Evolutionary conservation across 257 asterid species (phyloP).

Genomic region (Fraxinus cuspidata): DNA sequence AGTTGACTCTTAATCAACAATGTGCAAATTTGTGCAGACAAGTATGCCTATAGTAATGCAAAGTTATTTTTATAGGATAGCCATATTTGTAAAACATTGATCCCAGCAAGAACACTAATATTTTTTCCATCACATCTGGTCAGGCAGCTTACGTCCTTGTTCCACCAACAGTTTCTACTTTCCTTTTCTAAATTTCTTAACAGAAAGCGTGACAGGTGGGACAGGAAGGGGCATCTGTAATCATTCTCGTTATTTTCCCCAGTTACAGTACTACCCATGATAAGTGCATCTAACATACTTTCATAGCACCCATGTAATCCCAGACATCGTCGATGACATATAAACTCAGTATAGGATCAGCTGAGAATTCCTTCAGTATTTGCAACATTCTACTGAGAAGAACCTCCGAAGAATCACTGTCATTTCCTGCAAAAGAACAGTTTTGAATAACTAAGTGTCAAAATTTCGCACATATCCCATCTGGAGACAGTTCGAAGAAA

Average conservation of each 20-base stretch:
- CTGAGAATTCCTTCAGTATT: slow-evolving; percentile 85
- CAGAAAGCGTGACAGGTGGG: neutral
- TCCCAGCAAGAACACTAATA: neutral
- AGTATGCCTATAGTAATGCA: neutral
- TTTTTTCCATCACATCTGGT: neutral
- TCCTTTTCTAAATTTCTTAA: neutral
- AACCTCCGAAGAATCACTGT: slow-evolving; percentile 69
- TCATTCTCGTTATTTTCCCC: neutral
- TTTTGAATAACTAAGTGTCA: neutral
- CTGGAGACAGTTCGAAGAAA: slow-evolving; percentile 34
- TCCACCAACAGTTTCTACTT: neutral
- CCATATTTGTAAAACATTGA: neutral
- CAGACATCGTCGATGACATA: slow-evolving; percentile 97
- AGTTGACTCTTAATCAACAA: neutral
- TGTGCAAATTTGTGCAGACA: neutral
- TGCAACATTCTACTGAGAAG: slow-evolving; percentile 84
- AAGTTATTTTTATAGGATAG: neutral
- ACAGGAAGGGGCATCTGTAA: neutral
- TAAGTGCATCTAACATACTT: slow-evolving; percentile 50
- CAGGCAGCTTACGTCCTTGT: neutral
- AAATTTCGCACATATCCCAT: slow-evolving; percentile 17
- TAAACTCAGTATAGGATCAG: slow-evolving; percentile 82
- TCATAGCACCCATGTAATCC: slow-evolving; percentile 99
- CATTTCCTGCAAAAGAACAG: slow-evolving; percentile 55
- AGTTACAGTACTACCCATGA: slow-evolving; percentile 4